Evolutionary conservation across 495 filamentous ascomycete genomes (phyloP).

Genomic region (Xylaria cubensis): DNA sequence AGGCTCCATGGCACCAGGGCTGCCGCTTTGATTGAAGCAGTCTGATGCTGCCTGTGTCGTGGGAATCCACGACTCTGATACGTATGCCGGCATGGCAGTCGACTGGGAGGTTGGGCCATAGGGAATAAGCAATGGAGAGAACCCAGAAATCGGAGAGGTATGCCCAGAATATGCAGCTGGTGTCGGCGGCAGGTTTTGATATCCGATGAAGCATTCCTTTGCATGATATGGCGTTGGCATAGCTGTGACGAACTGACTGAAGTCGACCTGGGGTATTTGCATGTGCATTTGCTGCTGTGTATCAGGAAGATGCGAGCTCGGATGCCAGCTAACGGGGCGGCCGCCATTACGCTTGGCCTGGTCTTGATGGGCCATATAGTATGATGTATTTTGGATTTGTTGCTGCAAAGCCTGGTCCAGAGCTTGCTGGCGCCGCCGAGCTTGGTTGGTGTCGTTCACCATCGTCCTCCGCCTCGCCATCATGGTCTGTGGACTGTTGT

Average conservation of each 20-base stretch:
- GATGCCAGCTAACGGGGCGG: constrained; percentile 77
- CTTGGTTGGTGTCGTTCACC: constrained; percentile 55
- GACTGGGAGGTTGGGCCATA: constrained; percentile 37
- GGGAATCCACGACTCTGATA: constrained; percentile 36
- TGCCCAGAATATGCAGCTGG: constrained; percentile 52
- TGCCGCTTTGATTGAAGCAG: constrained; percentile 23
- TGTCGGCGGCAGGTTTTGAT: constrained; percentile 50
- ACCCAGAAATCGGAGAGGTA: constrained; percentile 50
- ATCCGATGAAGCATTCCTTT: constrained; percentile 45
- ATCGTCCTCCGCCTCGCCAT: constrained; percentile 62
- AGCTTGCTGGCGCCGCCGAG: constrained; percentile 44
- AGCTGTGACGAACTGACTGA: constrained; percentile 41
- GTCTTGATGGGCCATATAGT: constrained; percentile 41
- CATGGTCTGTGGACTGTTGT: constrained; percentile 68
- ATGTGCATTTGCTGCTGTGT: constrained; percentile 44
- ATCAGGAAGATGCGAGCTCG: constrained; percentile 52
- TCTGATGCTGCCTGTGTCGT: constrained; percentile 29
- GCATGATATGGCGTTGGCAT: constrained; percentile 42
- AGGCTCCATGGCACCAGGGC: constrained; percentile 24
- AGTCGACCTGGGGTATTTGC: constrained; percentile 43
- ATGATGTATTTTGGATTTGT: constrained; percentile 39
- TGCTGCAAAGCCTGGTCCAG: constrained; percentile 46
- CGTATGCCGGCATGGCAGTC: constrained; percentile 32
- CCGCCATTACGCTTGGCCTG: constrained; percentile 41
- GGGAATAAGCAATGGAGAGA: constrained; percentile 47